Evolutionary conservation across 169 alveolate species (phyloP).

Genomic region (Plasmodium vivax): DNA sequence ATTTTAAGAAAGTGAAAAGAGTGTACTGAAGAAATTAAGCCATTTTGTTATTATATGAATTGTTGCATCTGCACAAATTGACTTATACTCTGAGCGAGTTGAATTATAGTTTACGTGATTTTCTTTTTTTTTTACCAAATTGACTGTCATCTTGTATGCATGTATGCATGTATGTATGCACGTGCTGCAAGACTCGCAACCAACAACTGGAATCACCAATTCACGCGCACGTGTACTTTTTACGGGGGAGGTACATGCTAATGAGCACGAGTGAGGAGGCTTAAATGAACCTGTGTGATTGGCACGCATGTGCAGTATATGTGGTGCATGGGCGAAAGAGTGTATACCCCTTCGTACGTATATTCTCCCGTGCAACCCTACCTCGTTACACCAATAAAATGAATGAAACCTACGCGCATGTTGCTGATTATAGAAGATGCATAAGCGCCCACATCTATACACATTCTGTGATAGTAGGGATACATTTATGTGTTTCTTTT

Average conservation of each 20-base stretch:
- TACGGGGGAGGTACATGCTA: neutral
- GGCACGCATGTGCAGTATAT: neutral
- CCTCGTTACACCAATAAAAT: neutral
- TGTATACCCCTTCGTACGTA: neutral
- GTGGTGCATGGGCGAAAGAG: neutral
- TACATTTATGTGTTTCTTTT: neutral
- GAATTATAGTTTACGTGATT: neutral
- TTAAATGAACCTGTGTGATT: neutral
- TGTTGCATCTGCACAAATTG: neutral
- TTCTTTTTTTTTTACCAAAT: neutral
- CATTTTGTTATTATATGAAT: neutral
- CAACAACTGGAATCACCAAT: neutral
- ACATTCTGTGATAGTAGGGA: neutral
- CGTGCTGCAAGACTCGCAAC: neutral
- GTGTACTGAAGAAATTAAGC: neutral
- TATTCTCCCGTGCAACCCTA: neutral
- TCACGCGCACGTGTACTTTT: neutral
- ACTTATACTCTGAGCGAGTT: neutral
- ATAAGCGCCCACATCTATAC: neutral
- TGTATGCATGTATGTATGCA: neutral
- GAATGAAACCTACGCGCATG: neutral
- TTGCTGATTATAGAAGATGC: neutral
- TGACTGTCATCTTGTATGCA: neutral
- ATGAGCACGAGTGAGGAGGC: neutral
- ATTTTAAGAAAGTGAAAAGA: neutral